phyloP scores from a whole-genome alignment of 2,329 filamentous ascomycete species.

The Clarireedia monteithiana region DNA sequence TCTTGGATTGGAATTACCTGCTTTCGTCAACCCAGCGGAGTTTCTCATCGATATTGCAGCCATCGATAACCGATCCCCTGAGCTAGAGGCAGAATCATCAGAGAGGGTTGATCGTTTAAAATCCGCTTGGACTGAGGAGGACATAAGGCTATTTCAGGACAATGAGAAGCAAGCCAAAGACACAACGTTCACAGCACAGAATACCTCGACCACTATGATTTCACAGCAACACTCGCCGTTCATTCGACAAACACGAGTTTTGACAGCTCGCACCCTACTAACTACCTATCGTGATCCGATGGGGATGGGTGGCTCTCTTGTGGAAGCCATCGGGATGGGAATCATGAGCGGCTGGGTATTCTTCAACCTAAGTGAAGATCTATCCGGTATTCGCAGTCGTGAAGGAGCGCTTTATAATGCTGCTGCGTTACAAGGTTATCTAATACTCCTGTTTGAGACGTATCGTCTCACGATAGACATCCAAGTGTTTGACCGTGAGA shows the following conservation, averaged over 20 bases:
- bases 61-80: conserved; percentile 61
- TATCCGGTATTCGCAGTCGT: conserved; percentile 65
- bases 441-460: conserved; percentile 68
- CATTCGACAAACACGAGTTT: conserved; percentile 52
- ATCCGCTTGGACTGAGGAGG: conserved; percentile 46
- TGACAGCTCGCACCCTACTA: conserved; percentile 62
- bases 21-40: conserved; percentile 72
- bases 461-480: conserved; percentile 71
- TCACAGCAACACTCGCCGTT: conserved; percentile 43
- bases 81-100: conserved; percentile 53
- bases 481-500: conserved; percentile 67
- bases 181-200: not conserved
- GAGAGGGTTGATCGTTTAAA: conserved; percentile 55
- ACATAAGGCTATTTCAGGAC: conserved; percentile 15
- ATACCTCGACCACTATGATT: conserved; percentile 18
- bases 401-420: conserved; percentile 67
- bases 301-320: conserved; percentile 61
- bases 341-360: conserved; percentile 69
- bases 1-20: conserved; percentile 53
- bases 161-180: conserved; percentile 8
- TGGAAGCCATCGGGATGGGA: conserved; percentile 64
- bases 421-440: conserved; percentile 65
- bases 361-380: conserved; percentile 53
- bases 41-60: conserved; percentile 69
- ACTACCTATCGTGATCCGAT: conserved; percentile 71